phyloP scores from a whole-genome alignment of 495 filamentous ascomycete genomes.

The Penicillium verhagenii region DNA sequence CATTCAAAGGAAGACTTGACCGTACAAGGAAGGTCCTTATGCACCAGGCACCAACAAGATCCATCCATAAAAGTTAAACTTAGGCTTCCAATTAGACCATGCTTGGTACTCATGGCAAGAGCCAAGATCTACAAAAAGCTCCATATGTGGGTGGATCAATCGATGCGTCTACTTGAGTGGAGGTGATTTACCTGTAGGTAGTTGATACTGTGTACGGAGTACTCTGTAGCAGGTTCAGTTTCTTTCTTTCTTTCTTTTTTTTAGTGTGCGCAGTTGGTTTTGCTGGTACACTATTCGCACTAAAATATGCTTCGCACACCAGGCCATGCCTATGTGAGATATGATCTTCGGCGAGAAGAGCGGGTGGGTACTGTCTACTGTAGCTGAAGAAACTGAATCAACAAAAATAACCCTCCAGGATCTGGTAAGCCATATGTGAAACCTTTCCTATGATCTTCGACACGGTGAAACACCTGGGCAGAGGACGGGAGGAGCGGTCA shows the following conservation, averaged over 20 bases:
- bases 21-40: slow-evolving; percentile 19
- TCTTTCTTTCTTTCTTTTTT: too few relatives aligned
- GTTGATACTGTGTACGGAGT: too few relatives aligned
- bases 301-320: slow-evolving; percentile 7
- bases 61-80: not conserved
- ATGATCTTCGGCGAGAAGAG: slow-evolving; percentile 11
- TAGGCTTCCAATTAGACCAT: not conserved
- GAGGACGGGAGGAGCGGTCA: slow-evolving; percentile 1
- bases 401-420: too few relatives aligned
- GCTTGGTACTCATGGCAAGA: slow-evolving; percentile 5
- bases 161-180: too few relatives aligned
- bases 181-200: too few relatives aligned
- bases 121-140: slow-evolving; percentile 12
- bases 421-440: slow-evolving; percentile 11
- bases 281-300: not conserved
- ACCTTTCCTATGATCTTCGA: slow-evolving; percentile 19
- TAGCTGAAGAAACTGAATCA: not conserved
- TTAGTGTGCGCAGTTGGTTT: too few relatives aligned
- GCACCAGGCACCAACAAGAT: slow-evolving; percentile 2
- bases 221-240: too few relatives aligned
- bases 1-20: not conserved
- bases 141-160: not conserved
- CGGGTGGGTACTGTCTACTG: not conserved
- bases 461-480: slow-evolving; percentile 16
- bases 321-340: slow-evolving; percentile 4